phyloP scores from a whole-genome alignment of 371 early-diverging fungal species.

The Gilbertella persicaria region DNA sequence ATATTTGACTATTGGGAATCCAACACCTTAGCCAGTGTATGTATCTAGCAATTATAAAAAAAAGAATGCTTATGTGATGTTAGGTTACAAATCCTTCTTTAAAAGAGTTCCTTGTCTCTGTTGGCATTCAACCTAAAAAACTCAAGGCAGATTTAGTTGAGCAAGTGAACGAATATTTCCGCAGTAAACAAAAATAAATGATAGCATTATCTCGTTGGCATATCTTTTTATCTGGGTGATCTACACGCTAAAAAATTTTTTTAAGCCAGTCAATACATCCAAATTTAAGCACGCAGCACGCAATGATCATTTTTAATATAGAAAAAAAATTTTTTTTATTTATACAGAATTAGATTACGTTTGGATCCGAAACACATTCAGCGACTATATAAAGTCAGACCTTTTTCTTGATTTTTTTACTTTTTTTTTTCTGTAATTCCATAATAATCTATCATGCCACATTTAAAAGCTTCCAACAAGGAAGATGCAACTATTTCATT shows the following conservation, averaged over 20 bases:
- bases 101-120: slow-evolving; percentile 48
- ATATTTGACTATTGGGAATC: slow-evolving; percentile 13
- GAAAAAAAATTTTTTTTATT: slow-evolving; percentile 54
- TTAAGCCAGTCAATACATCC: slow-evolving; percentile 2
- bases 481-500: slow-evolving; percentile 41
- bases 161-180: slow-evolving; percentile 36
- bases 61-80: background rate
- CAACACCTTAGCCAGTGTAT: background rate
- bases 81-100: slow-evolving; percentile 50
- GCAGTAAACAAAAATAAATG: background rate
- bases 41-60: background rate
- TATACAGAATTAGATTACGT: slow-evolving; percentile 57
- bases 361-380: slow-evolving; percentile 8
- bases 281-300: slow-evolving; percentile 65
- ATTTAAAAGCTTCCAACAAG: slow-evolving; percentile 28
- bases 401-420: slow-evolving; percentile 26
- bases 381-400: background rate
- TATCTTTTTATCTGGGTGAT: background rate
- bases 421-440: background rate
- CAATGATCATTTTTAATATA: slow-evolving; percentile 40
- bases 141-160: slow-evolving; percentile 55
- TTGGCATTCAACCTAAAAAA: slow-evolving; percentile 34
- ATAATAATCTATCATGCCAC: slow-evolving; percentile 16
- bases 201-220: background rate
- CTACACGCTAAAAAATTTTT: background rate